These are phyloP conservation scores for Cymodocea nodosa DNA, from an alignment of 116 monocot genomes.

Conservation along the genomic window DNA sequence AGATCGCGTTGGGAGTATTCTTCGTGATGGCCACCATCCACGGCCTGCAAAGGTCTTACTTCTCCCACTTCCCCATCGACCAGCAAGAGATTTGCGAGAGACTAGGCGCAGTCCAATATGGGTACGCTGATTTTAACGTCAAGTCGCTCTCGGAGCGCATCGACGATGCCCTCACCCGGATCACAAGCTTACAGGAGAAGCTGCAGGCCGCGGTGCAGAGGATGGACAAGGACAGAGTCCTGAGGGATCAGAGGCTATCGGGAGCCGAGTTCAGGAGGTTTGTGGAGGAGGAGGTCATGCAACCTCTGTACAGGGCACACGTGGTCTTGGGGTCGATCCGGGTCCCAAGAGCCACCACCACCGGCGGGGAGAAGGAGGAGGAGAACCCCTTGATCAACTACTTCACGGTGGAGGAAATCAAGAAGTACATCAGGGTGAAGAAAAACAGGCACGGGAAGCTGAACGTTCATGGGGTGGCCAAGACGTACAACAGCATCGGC, in stretches of 20 bases:
- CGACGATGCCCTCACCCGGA: conserved; percentile 36
- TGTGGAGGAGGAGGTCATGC: conserved; percentile 68
- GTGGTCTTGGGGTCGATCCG: conserved; percentile 46
- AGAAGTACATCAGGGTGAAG: conserved; percentile 63
- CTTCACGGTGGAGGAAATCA: conserved; percentile 62
- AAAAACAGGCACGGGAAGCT: conserved; percentile 25
- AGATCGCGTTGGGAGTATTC: conserved; percentile 33
- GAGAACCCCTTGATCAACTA: conserved; percentile 64
- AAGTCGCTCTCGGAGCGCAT: conserved; percentile 56
- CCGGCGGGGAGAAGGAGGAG: conserved; percentile 22
- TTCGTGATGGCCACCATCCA: conserved; percentile 39
- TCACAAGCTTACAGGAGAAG: conserved; percentile 54
- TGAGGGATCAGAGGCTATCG: conserved; percentile 18
- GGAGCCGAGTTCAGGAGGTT: conserved; percentile 37
- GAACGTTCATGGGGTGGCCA: conserved; percentile 28
- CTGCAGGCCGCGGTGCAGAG: conserved; percentile 39
- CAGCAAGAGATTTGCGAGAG: conserved; percentile 8
- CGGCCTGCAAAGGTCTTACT: conserved; percentile 49
- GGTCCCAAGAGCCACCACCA: conserved; percentile 22
- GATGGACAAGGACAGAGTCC: conserved; percentile 25
- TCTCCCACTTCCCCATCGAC: conserved; percentile 8
- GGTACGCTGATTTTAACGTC: conserved; percentile 47
- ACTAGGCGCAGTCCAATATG: conserved; percentile 11
- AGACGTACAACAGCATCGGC: conserved; percentile 53
- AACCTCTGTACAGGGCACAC: conserved; percentile 68